Percentiles rank a stretch among this genome's conserved stretches.
Evolutionary conservation across 805 yeast genomes (phyloP).

Genomic region (Ogataea ganodermae): DNA sequence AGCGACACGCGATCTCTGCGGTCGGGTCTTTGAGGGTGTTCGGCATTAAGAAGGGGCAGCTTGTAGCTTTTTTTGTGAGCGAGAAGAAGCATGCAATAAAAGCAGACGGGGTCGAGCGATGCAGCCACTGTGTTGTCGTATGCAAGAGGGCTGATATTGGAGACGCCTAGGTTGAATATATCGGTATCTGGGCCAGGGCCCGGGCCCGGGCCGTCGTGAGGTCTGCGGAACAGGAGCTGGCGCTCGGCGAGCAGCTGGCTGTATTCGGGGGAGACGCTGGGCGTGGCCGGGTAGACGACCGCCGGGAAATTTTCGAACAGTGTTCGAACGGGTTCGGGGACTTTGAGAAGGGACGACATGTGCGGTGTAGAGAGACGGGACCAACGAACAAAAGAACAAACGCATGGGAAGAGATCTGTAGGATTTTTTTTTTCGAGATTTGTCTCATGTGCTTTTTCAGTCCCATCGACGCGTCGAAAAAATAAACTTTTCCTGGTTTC

Average conservation of each 20-base stretch:
- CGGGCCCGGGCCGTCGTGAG: too few species aligned
- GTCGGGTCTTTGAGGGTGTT: slow-evolving; percentile 11
- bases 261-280: slow-evolving; percentile 18
- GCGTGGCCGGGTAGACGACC: slow-evolving; percentile 41
- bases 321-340: slow-evolving; percentile 46
- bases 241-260: slow-evolving; percentile 17
- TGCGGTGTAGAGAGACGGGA: too few species aligned
- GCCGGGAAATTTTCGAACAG: slow-evolving; percentile 57
- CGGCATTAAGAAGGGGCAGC: slow-evolving; percentile 39
- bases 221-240: slow-evolving; percentile 23
- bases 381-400: too few species aligned
- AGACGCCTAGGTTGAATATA: slow-evolving; percentile 55
- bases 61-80: slow-evolving; percentile 45
- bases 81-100: slow-evolving; percentile 47
- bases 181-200: slow-evolving; percentile 21
- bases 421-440: too few species aligned
- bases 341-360: slow-evolving; percentile 13
- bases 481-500: background rate
- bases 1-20: slow-evolving; percentile 40
- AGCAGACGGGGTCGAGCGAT: slow-evolving; percentile 63
- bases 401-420: too few species aligned
- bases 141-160: slow-evolving; percentile 41
- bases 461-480: background rate
- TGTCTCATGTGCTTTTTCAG: too few species aligned
- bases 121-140: slow-evolving; percentile 34